Evolutionary conservation across 768 basidiomycete species (phyloP).

Genomic region (Scleroderma citrinum): DNA sequence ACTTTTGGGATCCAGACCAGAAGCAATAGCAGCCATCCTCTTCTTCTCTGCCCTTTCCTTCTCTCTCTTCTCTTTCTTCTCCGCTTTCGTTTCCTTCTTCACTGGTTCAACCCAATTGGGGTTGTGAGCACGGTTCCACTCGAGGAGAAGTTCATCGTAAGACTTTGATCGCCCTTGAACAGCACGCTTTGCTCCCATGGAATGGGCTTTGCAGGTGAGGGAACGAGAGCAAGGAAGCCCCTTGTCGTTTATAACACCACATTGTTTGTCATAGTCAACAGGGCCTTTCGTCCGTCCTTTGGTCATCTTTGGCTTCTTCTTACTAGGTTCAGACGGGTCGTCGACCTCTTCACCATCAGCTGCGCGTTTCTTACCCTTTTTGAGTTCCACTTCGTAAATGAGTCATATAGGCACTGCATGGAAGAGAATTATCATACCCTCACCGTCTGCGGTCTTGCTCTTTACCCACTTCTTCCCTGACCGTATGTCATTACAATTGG

Average conservation of each 20-base stretch:
- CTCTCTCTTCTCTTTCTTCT: constrained; percentile 81
- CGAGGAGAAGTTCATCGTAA: constrained; percentile 84
- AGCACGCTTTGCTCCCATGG: constrained; percentile 92
- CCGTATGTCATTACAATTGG: constrained; percentile 56
- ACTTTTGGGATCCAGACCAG: constrained; percentile 45
- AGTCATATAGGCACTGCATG: constrained; percentile 1
- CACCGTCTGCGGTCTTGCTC: constrained; percentile 44
- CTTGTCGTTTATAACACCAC: constrained; percentile 97
- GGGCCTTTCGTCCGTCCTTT: constrained; percentile 82
- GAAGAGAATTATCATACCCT: constrained; percentile 29
- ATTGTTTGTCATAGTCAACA: constrained; percentile 86
- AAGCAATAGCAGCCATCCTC: constrained; percentile 58
- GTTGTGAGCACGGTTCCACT: constrained; percentile 87
- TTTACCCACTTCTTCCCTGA: constrained; percentile 51
- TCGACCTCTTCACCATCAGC: constrained; percentile 65
- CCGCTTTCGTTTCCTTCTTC: constrained; percentile 79
- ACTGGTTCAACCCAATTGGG: constrained; percentile 87
- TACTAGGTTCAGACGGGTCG: constrained; percentile 58
- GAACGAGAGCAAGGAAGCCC: constrained; percentile 88
- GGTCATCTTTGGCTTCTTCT: constrained; percentile 78
- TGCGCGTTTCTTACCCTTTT: constrained; percentile 75
- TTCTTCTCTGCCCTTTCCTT: constrained; percentile 82
- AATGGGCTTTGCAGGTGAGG: constrained; percentile 96
- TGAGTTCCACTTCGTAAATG: constrained; percentile 27
- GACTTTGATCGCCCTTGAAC: constrained; percentile 78